Percentiles rank a stretch among this genome's conserved stretches.
These are phyloP conservation scores for Soucietia sequanensis DNA, from an alignment of 805 yeast genomes.

Conservation along the genomic window DNA sequence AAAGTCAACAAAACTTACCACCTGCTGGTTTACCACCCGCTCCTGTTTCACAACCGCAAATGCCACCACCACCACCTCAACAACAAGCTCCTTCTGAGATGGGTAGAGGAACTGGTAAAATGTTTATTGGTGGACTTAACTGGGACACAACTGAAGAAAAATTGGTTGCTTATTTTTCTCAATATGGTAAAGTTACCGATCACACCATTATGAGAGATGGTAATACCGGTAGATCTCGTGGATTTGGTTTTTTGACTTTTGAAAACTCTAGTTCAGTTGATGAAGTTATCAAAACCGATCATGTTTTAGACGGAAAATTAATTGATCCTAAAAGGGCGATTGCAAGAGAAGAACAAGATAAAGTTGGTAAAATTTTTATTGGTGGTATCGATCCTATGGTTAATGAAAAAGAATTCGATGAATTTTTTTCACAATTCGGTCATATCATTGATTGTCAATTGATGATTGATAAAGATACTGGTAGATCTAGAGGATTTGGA, in stretches of 20 bases:
- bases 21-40: slow-evolving; percentile 18
- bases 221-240: slow-evolving; percentile 84
- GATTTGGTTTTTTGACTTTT: slow-evolving; percentile 92
- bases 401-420: slow-evolving; percentile 84
- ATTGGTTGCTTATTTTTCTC: slow-evolving; percentile 74
- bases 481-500: slow-evolving; percentile 96
- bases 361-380: slow-evolving; percentile 93
- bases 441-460: slow-evolving; percentile 92
- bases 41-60: slow-evolving; percentile 18
- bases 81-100: slow-evolving; percentile 27
- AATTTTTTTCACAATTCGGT: slow-evolving; percentile 84
- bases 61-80: slow-evolving; percentile 13
- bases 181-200: slow-evolving; percentile 86
- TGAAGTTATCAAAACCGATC: slow-evolving; percentile 81
- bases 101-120: slow-evolving; percentile 72
- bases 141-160: slow-evolving; percentile 97
- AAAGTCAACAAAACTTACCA: slow-evolving; percentile 3
- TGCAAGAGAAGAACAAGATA: slow-evolving; percentile 95
- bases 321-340: slow-evolving; percentile 98
- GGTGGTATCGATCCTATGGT: slow-evolving; percentile 97
- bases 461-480: slow-evolving; percentile 96
- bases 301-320: slow-evolving; percentile 89
- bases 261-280: slow-evolving; percentile 79
- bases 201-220: slow-evolving; percentile 91
- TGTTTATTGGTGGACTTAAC: slow-evolving; percentile 95